Base-by-base conservation (phyloP, 2,329 filamentous ascomycete species). In the Neofusicoccum ribis region DNA sequence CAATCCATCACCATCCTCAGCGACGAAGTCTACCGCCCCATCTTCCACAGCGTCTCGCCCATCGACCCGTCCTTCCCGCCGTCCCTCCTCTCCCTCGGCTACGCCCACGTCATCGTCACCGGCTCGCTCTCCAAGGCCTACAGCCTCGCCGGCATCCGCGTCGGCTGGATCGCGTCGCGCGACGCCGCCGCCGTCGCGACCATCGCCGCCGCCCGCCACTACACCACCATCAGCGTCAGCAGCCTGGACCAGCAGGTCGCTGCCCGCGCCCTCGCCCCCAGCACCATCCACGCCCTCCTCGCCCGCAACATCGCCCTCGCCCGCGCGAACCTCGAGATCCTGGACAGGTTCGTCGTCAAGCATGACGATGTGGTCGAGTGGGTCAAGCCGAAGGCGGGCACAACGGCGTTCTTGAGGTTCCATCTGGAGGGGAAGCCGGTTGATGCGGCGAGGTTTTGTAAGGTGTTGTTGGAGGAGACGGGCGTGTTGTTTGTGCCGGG, bases 81-180 rank as follows among this genome's bases (percentile, higher is more conserved):
- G 0, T 92, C 91, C 0, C 83, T 89, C 11, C 81, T 93, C 0
- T 87, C 90, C 0, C 80, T 95, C 49, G 89, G 88, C 49, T 95
- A 96, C 76, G 79, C 85, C 3, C 89, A 88, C 64, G 85, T 86
- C 23, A 82, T 96, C 37, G 86, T 87, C 12, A 95, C 91, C 0
- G 89, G 92, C 14, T 93, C 91, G 17, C 87, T 96, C 82, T 94
- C 90, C 31, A 96, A 96, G 78, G 90, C 91, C 0, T 97, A 92
- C 78, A 88, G 90, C 2, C 80, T 97, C 4, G 91, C 92, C 0
- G 92, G 93, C 1, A 88, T 96, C 67, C 88, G 92, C 0, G 78
- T 93, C 1, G 93, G 93, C 37, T 97, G 93, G 93, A 83, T 94
- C 65, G 91, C 90, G 3, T 89, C 88, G 14, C 86, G 86, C 31